Evolutionary conservation across 805 yeast species (phyloP).

Genomic region (Yamadazyma nakazawae): DNA sequence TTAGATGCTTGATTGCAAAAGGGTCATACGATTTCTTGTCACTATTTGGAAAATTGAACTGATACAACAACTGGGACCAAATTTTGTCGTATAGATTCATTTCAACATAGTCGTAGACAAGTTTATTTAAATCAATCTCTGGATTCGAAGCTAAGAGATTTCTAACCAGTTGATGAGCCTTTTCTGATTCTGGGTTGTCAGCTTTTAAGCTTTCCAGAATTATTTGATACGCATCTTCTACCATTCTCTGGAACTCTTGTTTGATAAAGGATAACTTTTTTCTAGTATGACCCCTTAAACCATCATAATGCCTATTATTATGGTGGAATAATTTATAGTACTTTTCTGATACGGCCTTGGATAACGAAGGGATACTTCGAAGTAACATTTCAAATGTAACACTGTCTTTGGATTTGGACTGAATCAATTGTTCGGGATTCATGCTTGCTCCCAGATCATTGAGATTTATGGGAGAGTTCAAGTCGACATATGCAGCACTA

Average conservation of each 20-base stretch:
- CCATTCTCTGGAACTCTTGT: conserved; percentile 29
- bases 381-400: conserved; percentile 35
- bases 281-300: conserved; percentile 27
- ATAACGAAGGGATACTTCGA: conserved; percentile 37
- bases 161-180: conserved; percentile 28
- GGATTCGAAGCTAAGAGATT: conserved; percentile 33
- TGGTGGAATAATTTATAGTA: conserved; percentile 41
- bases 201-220: conserved; percentile 38
- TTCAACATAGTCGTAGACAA: conserved; percentile 72
- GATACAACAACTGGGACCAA: conserved; percentile 50
- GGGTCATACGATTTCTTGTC: conserved; percentile 19
- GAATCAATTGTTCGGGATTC: background rate
- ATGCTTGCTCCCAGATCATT: background rate
- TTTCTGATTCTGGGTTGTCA: conserved; percentile 33
- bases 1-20: conserved; percentile 25
- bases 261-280: conserved; percentile 25
- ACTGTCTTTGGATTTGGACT: background rate
- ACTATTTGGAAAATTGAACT: conserved; percentile 26
- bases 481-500: conserved; percentile 11
- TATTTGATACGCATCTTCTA: conserved; percentile 33
- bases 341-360: conserved; percentile 37
- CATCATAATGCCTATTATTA: conserved; percentile 31
- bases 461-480: background rate
- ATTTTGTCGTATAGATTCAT: conserved; percentile 60
- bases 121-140: conserved; percentile 44